These are phyloP conservation scores for Salix viminalis DNA, from an alignment of 345 rosid species.

Conservation along the genomic window DNA sequence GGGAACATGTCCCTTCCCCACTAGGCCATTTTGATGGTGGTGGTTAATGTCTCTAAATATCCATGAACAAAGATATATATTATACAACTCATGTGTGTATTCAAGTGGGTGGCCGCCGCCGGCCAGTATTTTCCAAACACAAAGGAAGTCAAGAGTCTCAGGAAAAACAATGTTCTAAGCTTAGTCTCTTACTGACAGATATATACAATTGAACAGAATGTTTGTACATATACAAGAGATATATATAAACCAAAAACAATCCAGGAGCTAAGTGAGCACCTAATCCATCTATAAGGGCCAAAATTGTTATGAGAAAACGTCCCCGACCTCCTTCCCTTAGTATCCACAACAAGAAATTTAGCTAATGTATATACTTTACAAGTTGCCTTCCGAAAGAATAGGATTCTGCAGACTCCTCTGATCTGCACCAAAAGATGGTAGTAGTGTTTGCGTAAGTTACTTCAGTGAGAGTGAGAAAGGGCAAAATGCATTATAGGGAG, in stretches of 20 bases:
- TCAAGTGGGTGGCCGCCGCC: too few species aligned
- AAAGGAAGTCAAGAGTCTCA: not conserved
- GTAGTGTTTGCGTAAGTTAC: not conserved
- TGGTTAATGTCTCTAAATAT: too few species aligned
- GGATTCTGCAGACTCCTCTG: not conserved
- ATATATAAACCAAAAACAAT: not conserved
- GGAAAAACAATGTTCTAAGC: not conserved
- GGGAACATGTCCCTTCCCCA: rapidly evolving
- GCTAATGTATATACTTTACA: not conserved
- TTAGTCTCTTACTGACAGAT: not conserved
- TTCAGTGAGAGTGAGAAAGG: too few species aligned
- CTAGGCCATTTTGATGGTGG: too few species aligned
- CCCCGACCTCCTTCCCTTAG: not conserved
- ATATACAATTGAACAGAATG: not conserved
- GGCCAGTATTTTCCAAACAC: not conserved
- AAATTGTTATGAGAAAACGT: slow-evolving; percentile 1
- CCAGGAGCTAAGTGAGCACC: not conserved
- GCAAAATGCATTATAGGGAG: too few species aligned
- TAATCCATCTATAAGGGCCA: not conserved
- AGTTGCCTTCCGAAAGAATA: not conserved
- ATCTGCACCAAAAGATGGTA: not conserved
- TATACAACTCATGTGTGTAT: too few species aligned
- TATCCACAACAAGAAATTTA: not conserved
- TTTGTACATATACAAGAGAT: not conserved
- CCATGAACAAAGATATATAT: too few species aligned